These are phyloP conservation scores for Cryptosporidium bovis DNA, from an alignment of 169 alveolate species.

Conservation along the genomic window DNA sequence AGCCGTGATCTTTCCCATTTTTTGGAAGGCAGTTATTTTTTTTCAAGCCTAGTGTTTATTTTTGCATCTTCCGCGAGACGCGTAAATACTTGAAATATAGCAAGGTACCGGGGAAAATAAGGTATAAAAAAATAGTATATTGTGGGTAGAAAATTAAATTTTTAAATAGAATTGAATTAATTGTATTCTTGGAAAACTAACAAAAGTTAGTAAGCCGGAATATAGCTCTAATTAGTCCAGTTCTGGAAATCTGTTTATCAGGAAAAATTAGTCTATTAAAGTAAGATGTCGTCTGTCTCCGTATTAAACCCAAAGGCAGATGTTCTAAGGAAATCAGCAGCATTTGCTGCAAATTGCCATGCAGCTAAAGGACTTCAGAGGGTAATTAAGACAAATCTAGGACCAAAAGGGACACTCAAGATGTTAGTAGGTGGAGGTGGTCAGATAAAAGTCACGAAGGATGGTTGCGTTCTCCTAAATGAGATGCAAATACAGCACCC, in stretches of 20 bases:
- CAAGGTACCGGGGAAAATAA: slow-evolving; percentile 22
- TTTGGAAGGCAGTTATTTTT: background rate
- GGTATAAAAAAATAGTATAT: slow-evolving; percentile 3
- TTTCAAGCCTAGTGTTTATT: background rate
- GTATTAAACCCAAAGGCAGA: slow-evolving; percentile 95
- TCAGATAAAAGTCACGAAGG: slow-evolving; percentile 95
- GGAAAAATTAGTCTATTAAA: background rate
- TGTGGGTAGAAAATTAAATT: slow-evolving; percentile 39
- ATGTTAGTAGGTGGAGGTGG: slow-evolving; percentile 98
- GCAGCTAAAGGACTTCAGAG: slow-evolving; percentile 98
- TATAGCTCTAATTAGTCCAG: background rate
- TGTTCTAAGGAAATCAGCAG: slow-evolving; percentile 93
- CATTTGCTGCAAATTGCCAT: slow-evolving; percentile 94
- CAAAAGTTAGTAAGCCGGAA: background rate
- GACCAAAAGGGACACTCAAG: slow-evolving; percentile 99
- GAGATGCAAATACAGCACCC: slow-evolving; percentile 99
- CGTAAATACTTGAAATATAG: slow-evolving; percentile 33
- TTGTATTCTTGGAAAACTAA: background rate
- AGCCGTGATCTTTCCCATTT: background rate
- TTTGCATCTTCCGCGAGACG: slow-evolving; percentile 57
- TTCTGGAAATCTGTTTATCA: background rate
- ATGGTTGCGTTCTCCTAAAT: slow-evolving; percentile 95
- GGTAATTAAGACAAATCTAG: slow-evolving; percentile 95
- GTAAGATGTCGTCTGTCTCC: slow-evolving; percentile 69
- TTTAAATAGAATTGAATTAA: background rate